Conservation (phyloP, 208 protist genomes). For the Acanthamoeba castellanii region DNA sequence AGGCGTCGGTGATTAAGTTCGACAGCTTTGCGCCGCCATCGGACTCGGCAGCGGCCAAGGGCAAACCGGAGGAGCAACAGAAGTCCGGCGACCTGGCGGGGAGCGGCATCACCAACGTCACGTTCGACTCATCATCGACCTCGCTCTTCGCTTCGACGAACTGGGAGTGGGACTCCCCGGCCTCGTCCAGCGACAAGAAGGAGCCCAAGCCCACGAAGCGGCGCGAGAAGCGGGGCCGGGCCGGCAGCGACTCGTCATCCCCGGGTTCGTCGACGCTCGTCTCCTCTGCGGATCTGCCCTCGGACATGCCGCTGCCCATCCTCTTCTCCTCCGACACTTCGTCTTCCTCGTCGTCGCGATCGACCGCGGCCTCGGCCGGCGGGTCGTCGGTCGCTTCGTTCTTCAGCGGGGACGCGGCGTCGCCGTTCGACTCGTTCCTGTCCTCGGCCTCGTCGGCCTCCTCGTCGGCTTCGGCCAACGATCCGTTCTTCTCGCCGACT, state of each 20-base stretch:
- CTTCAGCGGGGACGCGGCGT: neutral
- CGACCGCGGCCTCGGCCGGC: neutral
- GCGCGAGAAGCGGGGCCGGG: neutral
- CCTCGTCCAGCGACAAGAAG: neutral
- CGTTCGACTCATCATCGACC: neutral
- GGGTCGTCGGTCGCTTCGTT: neutral
- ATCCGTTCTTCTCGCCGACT: neutral
- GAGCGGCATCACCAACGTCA: neutral
- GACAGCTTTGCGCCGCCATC: constrained; percentile 14
- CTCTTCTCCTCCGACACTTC: neutral
- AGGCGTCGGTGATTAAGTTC: constrained; percentile 36
- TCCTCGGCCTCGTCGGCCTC: neutral
- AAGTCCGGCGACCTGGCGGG: neutral
- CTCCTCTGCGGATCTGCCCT: constrained; percentile 5
- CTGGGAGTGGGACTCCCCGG: neutral
- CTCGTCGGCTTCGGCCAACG: neutral
- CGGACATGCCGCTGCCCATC: constrained; percentile 20
- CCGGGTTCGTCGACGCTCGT: neutral
- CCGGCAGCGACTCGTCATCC: neutral
- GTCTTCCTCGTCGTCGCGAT: neutral
- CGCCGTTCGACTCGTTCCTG: constrained; percentile 23
- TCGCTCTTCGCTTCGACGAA: neutral
- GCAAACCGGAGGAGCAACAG: neutral
- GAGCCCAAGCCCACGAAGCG: neutral
- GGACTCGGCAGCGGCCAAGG: neutral